phyloP scores from a whole-genome alignment of 352 stramenopile genomes.

The Pythium dissotocum region DNA sequence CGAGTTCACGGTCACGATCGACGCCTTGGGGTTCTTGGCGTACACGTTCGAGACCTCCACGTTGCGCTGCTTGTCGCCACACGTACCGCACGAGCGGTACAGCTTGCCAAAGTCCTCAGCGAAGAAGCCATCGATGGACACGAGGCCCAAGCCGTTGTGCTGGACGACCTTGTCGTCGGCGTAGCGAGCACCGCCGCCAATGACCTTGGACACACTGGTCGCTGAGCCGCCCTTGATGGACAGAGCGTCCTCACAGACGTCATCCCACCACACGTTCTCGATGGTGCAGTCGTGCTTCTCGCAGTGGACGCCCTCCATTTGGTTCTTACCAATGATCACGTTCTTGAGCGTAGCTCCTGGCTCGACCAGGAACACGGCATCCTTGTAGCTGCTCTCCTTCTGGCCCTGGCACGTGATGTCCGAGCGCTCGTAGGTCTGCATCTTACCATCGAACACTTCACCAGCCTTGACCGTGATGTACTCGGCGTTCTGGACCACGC shows the following conservation, averaged over 20 bases:
- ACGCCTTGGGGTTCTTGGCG: constrained; percentile 39
- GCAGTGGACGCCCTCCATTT: constrained; percentile 29
- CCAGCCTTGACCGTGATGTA: constrained; percentile 27
- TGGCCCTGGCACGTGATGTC: constrained; percentile 25
- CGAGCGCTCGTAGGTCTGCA: constrained; percentile 40
- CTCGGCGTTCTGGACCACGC: constrained; percentile 12
- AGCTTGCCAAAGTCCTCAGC: constrained; percentile 49
- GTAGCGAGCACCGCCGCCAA: constrained; percentile 39
- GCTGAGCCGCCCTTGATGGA: constrained; percentile 44
- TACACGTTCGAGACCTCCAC: constrained; percentile 47
- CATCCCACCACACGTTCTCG: constrained; percentile 59
- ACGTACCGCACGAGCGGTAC: constrained; percentile 46
- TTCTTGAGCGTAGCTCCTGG: constrained; percentile 35
- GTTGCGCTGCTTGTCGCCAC: constrained; percentile 34
- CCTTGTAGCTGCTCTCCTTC: constrained; percentile 14
- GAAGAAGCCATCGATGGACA: constrained; percentile 48
- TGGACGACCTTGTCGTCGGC: constrained; percentile 58
- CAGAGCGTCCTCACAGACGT: constrained; percentile 49
- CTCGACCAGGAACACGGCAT: constrained; percentile 31
- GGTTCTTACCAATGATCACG: constrained; percentile 37
- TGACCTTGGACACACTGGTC: constrained; percentile 34
- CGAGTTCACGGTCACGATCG: constrained; percentile 49
- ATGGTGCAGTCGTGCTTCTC: constrained; percentile 41
- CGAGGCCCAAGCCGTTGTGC: constrained; percentile 43
- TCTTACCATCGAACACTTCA: constrained; percentile 34